phyloP scores from a whole-genome alignment of 1,139 yeast species.

The Suhomyces maxii region DNA sequence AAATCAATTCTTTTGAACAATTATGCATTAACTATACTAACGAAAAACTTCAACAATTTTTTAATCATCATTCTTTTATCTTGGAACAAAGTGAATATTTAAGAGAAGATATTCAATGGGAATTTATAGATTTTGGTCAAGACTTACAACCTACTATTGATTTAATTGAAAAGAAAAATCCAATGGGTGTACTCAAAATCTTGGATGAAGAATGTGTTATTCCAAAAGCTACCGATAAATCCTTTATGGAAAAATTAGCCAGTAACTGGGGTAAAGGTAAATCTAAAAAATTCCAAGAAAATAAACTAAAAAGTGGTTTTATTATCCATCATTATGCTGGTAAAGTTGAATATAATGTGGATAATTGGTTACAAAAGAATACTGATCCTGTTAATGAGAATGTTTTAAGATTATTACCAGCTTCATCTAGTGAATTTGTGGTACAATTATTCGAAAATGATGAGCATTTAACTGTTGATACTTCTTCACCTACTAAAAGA shows the following conservation, averaged over 20 bases:
- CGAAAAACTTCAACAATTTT: conserved; percentile 93
- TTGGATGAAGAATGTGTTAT: conserved; percentile 95
- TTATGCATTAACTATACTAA: conserved; percentile 95
- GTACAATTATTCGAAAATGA: conserved; percentile 27
- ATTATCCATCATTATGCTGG: conserved; percentile 93
- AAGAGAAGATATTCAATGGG: conserved; percentile 94
- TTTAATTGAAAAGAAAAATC: conserved; percentile 73
- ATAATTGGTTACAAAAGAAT: conserved; percentile 92
- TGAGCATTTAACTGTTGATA: conserved; percentile 17
- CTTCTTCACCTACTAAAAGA: conserved; percentile 9
- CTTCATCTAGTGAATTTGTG: conserved; percentile 57
- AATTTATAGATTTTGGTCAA: conserved; percentile 94
- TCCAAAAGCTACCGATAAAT: conserved; percentile 82
- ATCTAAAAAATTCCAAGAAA: conserved; percentile 63
- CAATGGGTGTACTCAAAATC: conserved; percentile 85
- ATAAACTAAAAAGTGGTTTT: conserved; percentile 70
- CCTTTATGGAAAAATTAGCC: conserved; percentile 80
- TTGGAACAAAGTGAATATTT: conserved; percentile 94
- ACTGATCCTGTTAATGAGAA: conserved; percentile 90
- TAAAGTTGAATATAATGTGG: conserved; percentile 86
- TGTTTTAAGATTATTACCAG: conserved; percentile 55
- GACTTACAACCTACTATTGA: conserved; percentile 95
- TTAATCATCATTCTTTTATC: conserved; percentile 96
- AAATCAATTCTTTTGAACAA: conserved; percentile 91
- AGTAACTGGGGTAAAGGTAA: conserved; percentile 60